Conservation (phyloP, 1,139 yeast species). For the Blastobotrys niveus region DNA sequence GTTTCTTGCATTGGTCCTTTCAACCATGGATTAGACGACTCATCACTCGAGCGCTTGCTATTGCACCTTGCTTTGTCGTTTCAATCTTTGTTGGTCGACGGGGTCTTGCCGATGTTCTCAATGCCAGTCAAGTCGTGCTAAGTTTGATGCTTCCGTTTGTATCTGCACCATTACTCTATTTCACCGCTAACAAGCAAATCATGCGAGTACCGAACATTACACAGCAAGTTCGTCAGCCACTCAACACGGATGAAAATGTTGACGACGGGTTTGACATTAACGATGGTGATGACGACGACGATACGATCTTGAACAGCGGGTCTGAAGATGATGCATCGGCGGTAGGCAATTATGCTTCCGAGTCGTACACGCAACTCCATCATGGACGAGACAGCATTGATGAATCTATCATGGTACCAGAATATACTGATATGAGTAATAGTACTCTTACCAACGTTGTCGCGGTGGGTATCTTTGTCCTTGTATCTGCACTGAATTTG, state of each 20-base stretch:
- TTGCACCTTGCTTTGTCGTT: conserved; percentile 80
- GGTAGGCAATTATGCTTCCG: background rate
- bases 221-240: background rate
- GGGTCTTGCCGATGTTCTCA: conserved; percentile 75
- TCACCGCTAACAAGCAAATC: conserved; percentile 65
- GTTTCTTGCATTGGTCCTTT: conserved; percentile 78
- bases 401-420: conserved; percentile 9
- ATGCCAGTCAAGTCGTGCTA: conserved; percentile 82
- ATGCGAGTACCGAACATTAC: conserved; percentile 56
- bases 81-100: conserved; percentile 74
- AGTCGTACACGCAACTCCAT: too few relatives aligned
- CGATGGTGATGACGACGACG: background rate
- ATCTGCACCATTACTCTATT: conserved; percentile 81
- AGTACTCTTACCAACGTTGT: conserved; percentile 48
- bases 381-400: conserved; percentile 3
- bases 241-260: too few relatives aligned
- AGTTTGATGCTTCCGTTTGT: conserved; percentile 82
- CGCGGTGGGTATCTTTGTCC: conserved; percentile 61
- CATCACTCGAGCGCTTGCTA: conserved; percentile 77
- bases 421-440: conserved; percentile 58
- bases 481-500: conserved; percentile 65
- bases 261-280: too few relatives aligned
- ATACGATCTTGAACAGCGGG: background rate
- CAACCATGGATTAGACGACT: conserved; percentile 84
- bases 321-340: background rate